Evolutionary conservation across 495 filamentous ascomycete genomes (phyloP).

Genomic region (Tuber indicum): DNA sequence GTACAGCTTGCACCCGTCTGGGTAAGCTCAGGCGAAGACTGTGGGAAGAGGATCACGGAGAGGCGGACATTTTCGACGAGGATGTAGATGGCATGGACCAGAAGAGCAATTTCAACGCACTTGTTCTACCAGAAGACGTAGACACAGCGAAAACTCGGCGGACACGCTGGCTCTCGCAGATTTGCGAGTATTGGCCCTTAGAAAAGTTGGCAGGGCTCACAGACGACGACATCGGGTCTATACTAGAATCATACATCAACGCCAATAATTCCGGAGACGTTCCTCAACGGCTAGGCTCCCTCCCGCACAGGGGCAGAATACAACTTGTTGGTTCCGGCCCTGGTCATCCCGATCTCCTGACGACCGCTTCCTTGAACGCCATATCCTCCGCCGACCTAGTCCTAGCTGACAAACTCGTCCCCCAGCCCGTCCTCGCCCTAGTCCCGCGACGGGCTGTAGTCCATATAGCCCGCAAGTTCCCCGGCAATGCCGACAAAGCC

Average conservation of each 20-base stretch:
- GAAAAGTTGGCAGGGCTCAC: slow-evolving; percentile 68
- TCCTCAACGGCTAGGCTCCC: slow-evolving; percentile 9
- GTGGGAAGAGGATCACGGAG: slow-evolving; percentile 68
- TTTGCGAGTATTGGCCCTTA: slow-evolving; percentile 98
- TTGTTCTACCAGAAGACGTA: slow-evolving; percentile 65
- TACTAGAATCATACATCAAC: slow-evolving; percentile 60
- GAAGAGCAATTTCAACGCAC: slow-evolving; percentile 73
- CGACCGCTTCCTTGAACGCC: slow-evolving; percentile 78
- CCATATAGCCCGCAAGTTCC: slow-evolving; percentile 93
- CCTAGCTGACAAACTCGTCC: slow-evolving; percentile 94
- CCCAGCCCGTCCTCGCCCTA: slow-evolving; percentile 73
- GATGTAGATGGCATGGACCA: slow-evolving; percentile 83
- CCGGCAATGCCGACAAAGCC: slow-evolving; percentile 88
- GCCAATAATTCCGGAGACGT: neutral
- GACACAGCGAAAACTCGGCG: slow-evolving; percentile 71
- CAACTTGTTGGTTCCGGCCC: slow-evolving; percentile 90
- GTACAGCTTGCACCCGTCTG: slow-evolving; percentile 68
- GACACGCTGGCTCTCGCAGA: slow-evolving; percentile 88
- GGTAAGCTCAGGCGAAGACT: slow-evolving; percentile 69
- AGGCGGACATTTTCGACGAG: slow-evolving; percentile 55
- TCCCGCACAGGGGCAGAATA: slow-evolving; percentile 54
- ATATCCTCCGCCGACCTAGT: slow-evolving; percentile 79
- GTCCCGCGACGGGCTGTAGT: slow-evolving; percentile 85
- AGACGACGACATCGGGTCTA: slow-evolving; percentile 66
- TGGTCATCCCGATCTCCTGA: slow-evolving; percentile 85